A percentile compares a stretch with the other conserved stretches of the same genome.
These are phyloP conservation scores for Tripterygium wilfordii DNA, from an alignment of 177 flowering plant genomes.

Conservation along the genomic window DNA sequence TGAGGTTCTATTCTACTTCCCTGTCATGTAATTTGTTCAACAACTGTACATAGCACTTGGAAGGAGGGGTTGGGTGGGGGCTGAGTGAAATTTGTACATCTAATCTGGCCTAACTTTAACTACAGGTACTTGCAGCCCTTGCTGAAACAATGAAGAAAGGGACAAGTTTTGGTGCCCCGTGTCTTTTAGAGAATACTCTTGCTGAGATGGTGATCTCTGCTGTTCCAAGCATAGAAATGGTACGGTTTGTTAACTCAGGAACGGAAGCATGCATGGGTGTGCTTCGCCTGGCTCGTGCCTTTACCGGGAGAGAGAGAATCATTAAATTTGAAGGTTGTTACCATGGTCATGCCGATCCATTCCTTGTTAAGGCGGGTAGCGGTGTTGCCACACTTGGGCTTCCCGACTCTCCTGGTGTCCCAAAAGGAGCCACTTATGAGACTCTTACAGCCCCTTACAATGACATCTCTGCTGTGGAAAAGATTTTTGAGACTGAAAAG, in stretches of 20 bases:
- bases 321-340: conserved; percentile 95
- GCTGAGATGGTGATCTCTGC: conserved; percentile 93
- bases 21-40: too few species aligned
- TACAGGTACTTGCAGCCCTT: conserved; percentile 82
- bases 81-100: not conserved
- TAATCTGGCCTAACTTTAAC: conserved; percentile 2
- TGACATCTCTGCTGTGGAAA: conserved; percentile 53
- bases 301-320: conserved; percentile 55
- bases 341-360: conserved; percentile 92
- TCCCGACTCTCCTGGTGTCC: conserved; percentile 96
- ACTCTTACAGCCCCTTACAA: conserved; percentile 81
- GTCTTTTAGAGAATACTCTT: conserved; percentile 74
- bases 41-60: too few species aligned
- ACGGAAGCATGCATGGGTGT: conserved; percentile 98
- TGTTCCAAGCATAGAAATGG: conserved; percentile 95
- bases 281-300: conserved; percentile 87
- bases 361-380: conserved; percentile 91
- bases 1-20: conserved; percentile 43
- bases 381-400: conserved; percentile 95
- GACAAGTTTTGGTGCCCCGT: conserved; percentile 97
- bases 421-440: conserved; percentile 64
- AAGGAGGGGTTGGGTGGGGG: too few species aligned
- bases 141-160: conserved; percentile 94
- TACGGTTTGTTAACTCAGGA: conserved; percentile 91
- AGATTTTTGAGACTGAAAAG: conserved; percentile 50